Evolutionary conservation across 257 asterid species (phyloP).

Genomic region (Solanum corneliomulleri): DNA sequence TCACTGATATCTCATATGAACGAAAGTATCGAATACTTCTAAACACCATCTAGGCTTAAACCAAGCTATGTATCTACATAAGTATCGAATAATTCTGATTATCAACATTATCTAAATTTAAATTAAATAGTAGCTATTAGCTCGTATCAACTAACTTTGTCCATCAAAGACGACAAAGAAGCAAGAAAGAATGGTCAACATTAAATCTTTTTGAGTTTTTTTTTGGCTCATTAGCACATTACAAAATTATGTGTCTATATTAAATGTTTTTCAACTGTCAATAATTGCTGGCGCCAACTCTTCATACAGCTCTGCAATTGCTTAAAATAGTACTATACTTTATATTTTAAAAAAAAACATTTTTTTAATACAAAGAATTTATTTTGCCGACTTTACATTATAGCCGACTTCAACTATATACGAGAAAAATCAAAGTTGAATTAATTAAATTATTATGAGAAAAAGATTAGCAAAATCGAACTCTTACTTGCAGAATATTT

Average conservation of each 20-base stretch:
- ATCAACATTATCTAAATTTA: neutral
- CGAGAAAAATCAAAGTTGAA: neutral
- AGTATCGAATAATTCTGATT: neutral
- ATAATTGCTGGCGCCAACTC: slow-evolving; percentile 1
- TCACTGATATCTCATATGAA: neutral
- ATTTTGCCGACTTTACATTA: neutral
- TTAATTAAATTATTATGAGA: neutral
- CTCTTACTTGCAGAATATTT: neutral
- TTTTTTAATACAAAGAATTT: neutral
- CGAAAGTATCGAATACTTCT: neutral
- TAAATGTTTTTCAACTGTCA: neutral
- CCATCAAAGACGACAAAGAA: neutral
- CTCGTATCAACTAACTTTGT: neutral
- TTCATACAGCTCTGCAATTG: neutral
- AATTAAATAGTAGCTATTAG: neutral
- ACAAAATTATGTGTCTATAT: neutral
- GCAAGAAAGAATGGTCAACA: neutral
- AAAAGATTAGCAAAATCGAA: neutral
- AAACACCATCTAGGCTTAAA: neutral
- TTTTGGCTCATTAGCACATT: neutral
- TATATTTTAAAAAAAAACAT: neutral
- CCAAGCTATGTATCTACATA: neutral
- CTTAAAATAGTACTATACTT: neutral
- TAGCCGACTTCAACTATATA: neutral
- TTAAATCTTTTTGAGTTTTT: neutral